Conservation (phyloP, 768 basidiomycete genomes). For the Hypholoma fasciculare region DNA sequence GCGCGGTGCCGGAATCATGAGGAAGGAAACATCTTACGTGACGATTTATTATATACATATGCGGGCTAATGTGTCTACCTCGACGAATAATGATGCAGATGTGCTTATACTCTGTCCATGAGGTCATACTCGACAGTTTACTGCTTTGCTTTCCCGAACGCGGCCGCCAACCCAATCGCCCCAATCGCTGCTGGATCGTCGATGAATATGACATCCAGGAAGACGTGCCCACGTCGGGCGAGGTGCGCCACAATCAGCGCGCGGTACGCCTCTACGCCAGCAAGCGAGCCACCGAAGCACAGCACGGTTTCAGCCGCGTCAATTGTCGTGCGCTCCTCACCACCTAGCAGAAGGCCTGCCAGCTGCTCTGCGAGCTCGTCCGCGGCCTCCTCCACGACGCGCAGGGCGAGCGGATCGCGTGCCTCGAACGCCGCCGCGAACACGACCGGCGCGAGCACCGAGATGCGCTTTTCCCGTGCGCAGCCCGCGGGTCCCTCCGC, state of each 20-base stretch:
- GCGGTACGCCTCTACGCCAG: conserved; percentile 62
- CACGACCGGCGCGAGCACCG: conserved; percentile 73
- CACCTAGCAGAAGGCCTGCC: conserved; percentile 44
- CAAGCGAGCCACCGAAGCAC: conserved; percentile 80
- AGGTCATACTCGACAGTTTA: neutral
- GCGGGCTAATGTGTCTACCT: too few relatives aligned
- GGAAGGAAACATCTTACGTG: neutral
- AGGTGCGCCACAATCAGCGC: conserved; percentile 57
- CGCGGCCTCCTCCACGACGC: conserved; percentile 54
- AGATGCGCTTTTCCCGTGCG: conserved; percentile 72
- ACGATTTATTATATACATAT: neutral
- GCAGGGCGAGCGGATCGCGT: conserved; percentile 62
- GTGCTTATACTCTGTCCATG: neutral
- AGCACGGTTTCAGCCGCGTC: conserved; percentile 58
- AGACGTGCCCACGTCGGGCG: conserved; percentile 55
- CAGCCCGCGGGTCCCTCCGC: conserved; percentile 26
- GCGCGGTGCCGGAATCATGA: neutral
- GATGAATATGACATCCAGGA: conserved; percentile 66
- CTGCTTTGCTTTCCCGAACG: neutral
- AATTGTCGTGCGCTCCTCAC: conserved; percentile 19
- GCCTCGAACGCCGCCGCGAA: conserved; percentile 76
- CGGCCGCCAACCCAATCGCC: conserved; percentile 52
- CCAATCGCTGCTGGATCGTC: conserved; percentile 70
- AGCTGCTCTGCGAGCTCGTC: conserved; percentile 59
- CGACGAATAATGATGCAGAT: too few relatives aligned